Percentiles rank a stretch among this genome's conserved stretches.
These are phyloP conservation scores for Septoria linicola DNA, from an alignment of 2,329 filamentous ascomycete species.

Conservation along the genomic window DNA sequence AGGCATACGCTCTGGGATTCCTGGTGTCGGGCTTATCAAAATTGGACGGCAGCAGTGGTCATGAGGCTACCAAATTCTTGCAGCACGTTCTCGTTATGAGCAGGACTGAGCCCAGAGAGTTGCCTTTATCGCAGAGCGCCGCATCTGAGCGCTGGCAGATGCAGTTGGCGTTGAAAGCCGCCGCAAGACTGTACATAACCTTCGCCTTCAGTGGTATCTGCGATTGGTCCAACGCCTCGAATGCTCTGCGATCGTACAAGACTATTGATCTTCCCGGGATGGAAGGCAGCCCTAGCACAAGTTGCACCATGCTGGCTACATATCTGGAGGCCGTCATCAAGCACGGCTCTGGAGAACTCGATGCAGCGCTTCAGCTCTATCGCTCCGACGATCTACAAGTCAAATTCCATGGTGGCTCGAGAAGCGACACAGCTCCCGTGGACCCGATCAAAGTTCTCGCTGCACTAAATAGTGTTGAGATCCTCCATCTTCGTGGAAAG, in stretches of 20 bases:
- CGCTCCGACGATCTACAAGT: slow-evolving; percentile 57
- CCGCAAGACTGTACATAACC: slow-evolving; percentile 61
- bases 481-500: slow-evolving; percentile 43
- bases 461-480: slow-evolving; percentile 50
- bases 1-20: slow-evolving; percentile 61
- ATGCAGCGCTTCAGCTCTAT: slow-evolving; percentile 67
- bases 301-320: slow-evolving; percentile 29
- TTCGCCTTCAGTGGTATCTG: slow-evolving; percentile 69
- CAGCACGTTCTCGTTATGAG: slow-evolving; percentile 55
- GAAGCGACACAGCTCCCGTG: slow-evolving; percentile 35
- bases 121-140: slow-evolving; percentile 31
- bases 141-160: slow-evolving; percentile 53
- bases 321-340: slow-evolving; percentile 74
- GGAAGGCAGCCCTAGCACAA: slow-evolving; percentile 2
- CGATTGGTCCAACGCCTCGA: slow-evolving; percentile 62
- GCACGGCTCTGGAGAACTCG: slow-evolving; percentile 73
- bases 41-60: slow-evolving; percentile 54
- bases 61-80: slow-evolving; percentile 57
- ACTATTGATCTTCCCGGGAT: slow-evolving; percentile 3
- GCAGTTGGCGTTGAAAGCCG: slow-evolving; percentile 59
- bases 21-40: slow-evolving; percentile 58
- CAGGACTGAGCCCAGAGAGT: slow-evolving; percentile 18
- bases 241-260: slow-evolving; percentile 4
- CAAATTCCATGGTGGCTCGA: slow-evolving; percentile 42
- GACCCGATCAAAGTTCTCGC: slow-evolving; percentile 47